Evolutionary conservation across 2,329 filamentous ascomycete species (phyloP), one percentile per base, ranked within the genome.

Genomic region (Diplodia corticola): DNA sequence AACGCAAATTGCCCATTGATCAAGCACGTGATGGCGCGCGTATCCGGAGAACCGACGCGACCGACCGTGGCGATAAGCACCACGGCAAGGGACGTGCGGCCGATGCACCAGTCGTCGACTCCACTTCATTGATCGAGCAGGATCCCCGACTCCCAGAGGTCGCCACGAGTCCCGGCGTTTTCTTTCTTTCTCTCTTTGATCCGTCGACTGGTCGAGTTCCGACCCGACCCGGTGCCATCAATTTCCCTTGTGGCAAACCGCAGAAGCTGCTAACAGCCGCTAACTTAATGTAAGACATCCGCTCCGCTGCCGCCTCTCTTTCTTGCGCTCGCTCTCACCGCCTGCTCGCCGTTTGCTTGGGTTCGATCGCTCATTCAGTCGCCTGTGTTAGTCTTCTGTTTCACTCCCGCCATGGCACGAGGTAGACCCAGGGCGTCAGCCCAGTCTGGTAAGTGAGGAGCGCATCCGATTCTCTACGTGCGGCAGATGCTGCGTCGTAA

Each of bases 241-340:
- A 30, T 63, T 63, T 63, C 48, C 60, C 35, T 35, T 53, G 60
- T 63, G 60, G 60, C 60, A 53, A 63, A 63, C 44, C 40, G 37
- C 17, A 63, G 15, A 33, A 53, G 22, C 48, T 26, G 33, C 30
- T 53, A 40, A 51, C 15, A 37, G 46, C 60, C 60, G 22, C 60
- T 63, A 63, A 53, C 15, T 30, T 51, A n/a, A n/a, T n/a, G 30
- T 63, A 51, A 33, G 60, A 51, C 60, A 30, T 53, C 60, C 20
- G 48, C 48, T 30, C 5, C 60, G n/a, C 48, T 15, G 22, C 50
- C 20, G 9, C 17, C n/a, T 50, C 33, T 30, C 13, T 50, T 28
- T 22, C 44, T 48, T 63, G 40, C 59, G 9, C 51, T 44, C 30
- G 9, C 48, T 33, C 60, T 20, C 46, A 15, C 12, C 26, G 37